These are phyloP conservation scores for Rusavskia elegans DNA, from an alignment of 495 filamentous ascomycete species.

Conservation along the genomic window DNA sequence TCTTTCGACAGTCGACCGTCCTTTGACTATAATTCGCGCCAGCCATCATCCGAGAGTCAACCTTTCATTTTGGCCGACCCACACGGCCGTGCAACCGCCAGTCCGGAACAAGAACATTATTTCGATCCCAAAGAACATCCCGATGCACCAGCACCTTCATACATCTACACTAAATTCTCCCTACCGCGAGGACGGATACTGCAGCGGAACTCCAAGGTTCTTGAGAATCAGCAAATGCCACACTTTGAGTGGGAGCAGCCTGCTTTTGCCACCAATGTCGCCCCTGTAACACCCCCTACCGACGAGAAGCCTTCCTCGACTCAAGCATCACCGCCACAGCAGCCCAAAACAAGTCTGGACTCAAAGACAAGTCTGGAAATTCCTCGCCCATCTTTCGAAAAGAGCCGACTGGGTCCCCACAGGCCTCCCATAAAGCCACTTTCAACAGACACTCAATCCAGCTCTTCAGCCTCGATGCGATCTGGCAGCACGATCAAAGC, in stretches of 20 bases:
- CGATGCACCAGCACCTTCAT: slow-evolving; percentile 45
- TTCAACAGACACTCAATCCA: slow-evolving; percentile 25
- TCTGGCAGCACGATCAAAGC: slow-evolving; percentile 51
- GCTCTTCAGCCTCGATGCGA: slow-evolving; percentile 44
- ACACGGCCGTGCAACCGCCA: slow-evolving; percentile 43
- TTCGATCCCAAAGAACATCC: slow-evolving; percentile 24
- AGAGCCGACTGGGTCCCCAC: slow-evolving; percentile 20
- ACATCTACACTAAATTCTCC: slow-evolving; percentile 69
- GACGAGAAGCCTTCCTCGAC: slow-evolving; percentile 21
- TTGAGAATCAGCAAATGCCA: slow-evolving; percentile 42
- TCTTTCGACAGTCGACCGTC: slow-evolving; percentile 24
- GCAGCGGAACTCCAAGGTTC: slow-evolving; percentile 51
- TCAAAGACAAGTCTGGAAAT: slow-evolving; percentile 21
- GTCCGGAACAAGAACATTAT: slow-evolving; percentile 44
- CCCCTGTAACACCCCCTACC: slow-evolving; percentile 18
- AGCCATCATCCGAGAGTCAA: slow-evolving; percentile 23
- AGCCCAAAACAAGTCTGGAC: slow-evolving; percentile 23
- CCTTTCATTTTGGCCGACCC: slow-evolving; percentile 36
- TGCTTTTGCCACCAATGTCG: slow-evolving; percentile 27
- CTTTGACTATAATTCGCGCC: slow-evolving; percentile 20
- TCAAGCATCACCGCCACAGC: slow-evolving; percentile 38
- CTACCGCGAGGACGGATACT: slow-evolving; percentile 68
- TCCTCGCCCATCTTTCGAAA: slow-evolving; percentile 32
- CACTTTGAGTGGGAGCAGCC: slow-evolving; percentile 47
- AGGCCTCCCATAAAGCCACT: slow-evolving; percentile 15